These are phyloP conservation scores for Phyllostachys edulis DNA, from an alignment of 176 grass and related monocot species.

Conservation along the genomic window DNA sequence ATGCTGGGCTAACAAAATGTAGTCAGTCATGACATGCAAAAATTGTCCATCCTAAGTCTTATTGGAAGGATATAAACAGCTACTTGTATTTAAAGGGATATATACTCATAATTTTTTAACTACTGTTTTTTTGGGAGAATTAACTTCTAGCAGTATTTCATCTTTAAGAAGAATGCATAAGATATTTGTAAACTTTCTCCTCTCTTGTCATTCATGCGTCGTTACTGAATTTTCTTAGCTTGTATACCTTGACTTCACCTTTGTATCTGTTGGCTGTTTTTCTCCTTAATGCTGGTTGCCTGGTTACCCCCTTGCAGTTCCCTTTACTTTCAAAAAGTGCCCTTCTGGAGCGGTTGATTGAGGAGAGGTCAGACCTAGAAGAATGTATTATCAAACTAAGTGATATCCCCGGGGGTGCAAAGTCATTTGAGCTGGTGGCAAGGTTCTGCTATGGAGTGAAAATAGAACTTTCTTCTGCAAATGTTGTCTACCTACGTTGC, in stretches of 20 bases:
- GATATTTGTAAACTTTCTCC: constrained; percentile 12
- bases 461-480: constrained; percentile 73
- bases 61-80: not conserved
- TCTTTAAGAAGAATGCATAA: constrained; percentile 4
- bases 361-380: constrained; percentile 60
- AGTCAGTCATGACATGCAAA: not conserved
- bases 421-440: constrained; percentile 87
- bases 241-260: not conserved
- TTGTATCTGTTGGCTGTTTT: not conserved
- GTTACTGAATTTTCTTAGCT: not conserved
- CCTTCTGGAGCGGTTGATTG: constrained; percentile 59
- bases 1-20: not conserved
- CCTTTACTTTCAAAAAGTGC: constrained; percentile 82
- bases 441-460: constrained; percentile 91
- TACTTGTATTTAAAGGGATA: not conserved
- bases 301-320: constrained; percentile 57
- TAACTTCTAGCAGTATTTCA: not conserved
- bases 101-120: not conserved
- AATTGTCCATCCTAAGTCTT: constrained; percentile 7
- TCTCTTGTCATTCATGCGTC: not conserved
- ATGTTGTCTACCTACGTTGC: constrained; percentile 67
- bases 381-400: constrained; percentile 54
- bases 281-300: not conserved
- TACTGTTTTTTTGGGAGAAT: not conserved
- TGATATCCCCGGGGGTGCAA: constrained; percentile 68